These are phyloP conservation scores for Hypomyces rosellus DNA, from an alignment of 2,329 filamentous ascomycete species.

Conservation along the genomic window DNA sequence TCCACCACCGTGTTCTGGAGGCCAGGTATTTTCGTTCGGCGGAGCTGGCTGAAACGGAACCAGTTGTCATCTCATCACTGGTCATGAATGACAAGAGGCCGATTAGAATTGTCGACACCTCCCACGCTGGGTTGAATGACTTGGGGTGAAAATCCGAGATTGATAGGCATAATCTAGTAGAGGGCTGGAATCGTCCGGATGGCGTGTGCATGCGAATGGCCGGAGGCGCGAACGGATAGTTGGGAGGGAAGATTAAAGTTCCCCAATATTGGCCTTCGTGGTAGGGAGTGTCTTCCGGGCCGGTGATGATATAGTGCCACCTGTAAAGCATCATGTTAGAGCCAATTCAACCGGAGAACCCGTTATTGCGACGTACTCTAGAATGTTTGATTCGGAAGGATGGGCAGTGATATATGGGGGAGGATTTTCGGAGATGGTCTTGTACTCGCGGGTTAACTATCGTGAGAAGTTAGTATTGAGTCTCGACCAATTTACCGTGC, in stretches of 20 bases:
- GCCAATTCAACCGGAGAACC: too few relatives aligned
- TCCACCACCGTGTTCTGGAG: constrained; percentile 85
- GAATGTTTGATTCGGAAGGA: constrained; percentile 83
- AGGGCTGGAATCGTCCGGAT: constrained; percentile 89
- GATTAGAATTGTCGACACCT: constrained; percentile 92
- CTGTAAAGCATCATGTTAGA: constrained; percentile 31
- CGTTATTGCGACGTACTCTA: constrained; percentile 56
- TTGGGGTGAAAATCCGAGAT: constrained; percentile 98
- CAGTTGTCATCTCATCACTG: constrained; percentile 96
- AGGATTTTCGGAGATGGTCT: constrained; percentile 62
- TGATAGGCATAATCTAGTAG: constrained; percentile 83
- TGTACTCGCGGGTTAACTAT: constrained; percentile 57
- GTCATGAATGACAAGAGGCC: constrained; percentile 97
- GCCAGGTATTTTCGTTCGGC: constrained; percentile 75
- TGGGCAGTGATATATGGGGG: constrained; percentile 86
- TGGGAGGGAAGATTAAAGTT: constrained; percentile 86
- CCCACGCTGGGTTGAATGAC: constrained; percentile 97
- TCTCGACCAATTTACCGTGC: not conserved
- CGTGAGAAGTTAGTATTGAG: constrained; percentile 16
- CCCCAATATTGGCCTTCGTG: constrained; percentile 97
- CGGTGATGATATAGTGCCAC: constrained; percentile 95
- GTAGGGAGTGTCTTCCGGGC: constrained; percentile 90
- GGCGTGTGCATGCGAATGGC: constrained; percentile 99
- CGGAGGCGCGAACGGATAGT: constrained; percentile 95
- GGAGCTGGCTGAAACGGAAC: constrained; percentile 71